Conservation (phyloP, 2,329 filamentous ascomycete species). For the Colletotrichum somersetense region DNA sequence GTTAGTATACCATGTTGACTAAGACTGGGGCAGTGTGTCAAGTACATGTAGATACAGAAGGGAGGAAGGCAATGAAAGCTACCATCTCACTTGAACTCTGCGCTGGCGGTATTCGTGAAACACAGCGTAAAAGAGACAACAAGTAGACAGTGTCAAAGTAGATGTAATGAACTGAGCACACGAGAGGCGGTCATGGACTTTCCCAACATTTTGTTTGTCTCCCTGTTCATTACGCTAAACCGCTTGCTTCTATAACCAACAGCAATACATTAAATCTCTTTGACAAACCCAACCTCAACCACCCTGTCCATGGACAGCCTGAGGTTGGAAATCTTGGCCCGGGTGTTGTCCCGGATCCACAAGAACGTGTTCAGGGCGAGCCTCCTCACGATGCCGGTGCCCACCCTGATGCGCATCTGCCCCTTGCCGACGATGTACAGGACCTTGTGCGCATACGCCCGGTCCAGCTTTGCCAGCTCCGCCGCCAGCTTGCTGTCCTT, state of each 20-base stretch:
- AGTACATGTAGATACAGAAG: neutral
- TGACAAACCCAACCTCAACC: constrained; percentile 78
- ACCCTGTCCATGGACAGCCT: constrained; percentile 69
- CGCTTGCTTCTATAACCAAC: neutral
- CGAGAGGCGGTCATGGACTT: neutral
- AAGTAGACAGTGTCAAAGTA: neutral
- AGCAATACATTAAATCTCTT: constrained; percentile 64
- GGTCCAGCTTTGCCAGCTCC: constrained; percentile 60
- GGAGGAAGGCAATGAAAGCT: neutral
- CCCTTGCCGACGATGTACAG: constrained; percentile 73
- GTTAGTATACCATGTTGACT: neutral
- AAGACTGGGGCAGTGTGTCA: neutral
- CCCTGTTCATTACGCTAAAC: neutral
- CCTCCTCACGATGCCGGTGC: constrained; percentile 57
- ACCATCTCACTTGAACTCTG: neutral
- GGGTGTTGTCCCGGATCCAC: constrained; percentile 75
- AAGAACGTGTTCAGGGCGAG: constrained; percentile 68
- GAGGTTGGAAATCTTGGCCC: constrained; percentile 75
- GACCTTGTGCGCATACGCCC: constrained; percentile 61
- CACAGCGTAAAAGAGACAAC: no score
- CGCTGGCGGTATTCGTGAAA: neutral
- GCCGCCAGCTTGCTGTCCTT: constrained; percentile 45
- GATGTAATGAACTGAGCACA: neutral
- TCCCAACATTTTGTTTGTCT: neutral
- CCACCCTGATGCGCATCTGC: constrained; percentile 64